Evolutionary conservation across 2,329 filamentous ascomycete genomes (phyloP).

Genomic region (Alternaria brassicae): DNA sequence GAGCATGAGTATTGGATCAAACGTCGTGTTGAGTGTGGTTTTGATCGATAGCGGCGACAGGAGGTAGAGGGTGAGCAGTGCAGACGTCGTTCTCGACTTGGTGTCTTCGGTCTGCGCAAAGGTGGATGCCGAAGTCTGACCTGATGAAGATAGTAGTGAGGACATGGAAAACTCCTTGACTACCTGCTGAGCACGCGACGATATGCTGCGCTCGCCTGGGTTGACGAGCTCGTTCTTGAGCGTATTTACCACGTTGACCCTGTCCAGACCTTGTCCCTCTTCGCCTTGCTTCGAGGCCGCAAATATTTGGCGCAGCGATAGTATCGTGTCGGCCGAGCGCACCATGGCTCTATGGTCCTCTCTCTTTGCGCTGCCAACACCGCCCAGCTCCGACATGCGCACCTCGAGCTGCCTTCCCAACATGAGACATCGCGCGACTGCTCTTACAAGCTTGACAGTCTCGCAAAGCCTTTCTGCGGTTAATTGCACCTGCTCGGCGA

Average conservation of each 20-base stretch:
- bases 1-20: slow-evolving; percentile 74
- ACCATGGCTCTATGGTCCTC: slow-evolving; percentile 82
- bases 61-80: slow-evolving; percentile 78
- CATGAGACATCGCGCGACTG: slow-evolving; percentile 79
- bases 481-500: slow-evolving; percentile 80
- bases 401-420: slow-evolving; percentile 85
- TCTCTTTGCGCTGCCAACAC: slow-evolving; percentile 57
- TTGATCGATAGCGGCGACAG: slow-evolving; percentile 71
- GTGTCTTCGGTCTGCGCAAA: slow-evolving; percentile 74
- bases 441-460: slow-evolving; percentile 77
- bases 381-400: slow-evolving; percentile 75
- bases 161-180: slow-evolving; percentile 84
- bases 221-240: slow-evolving; percentile 73
- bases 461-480: slow-evolving; percentile 82
- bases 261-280: slow-evolving; percentile 78
- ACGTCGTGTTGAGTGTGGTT: slow-evolving; percentile 55
- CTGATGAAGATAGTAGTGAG: slow-evolving; percentile 53
- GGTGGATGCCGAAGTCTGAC: slow-evolving; percentile 52
- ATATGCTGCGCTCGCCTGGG: slow-evolving; percentile 77
- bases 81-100: slow-evolving; percentile 74
- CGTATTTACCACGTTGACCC: slow-evolving; percentile 73
- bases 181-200: slow-evolving; percentile 76
- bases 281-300: slow-evolving; percentile 71
- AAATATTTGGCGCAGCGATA: slow-evolving; percentile 77
- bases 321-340: slow-evolving; percentile 79